Evolutionary conservation across 441 rosid genomes (phyloP), one percentile per base, ranked within the genome.

Genomic region (Breynia disticha): DNA sequence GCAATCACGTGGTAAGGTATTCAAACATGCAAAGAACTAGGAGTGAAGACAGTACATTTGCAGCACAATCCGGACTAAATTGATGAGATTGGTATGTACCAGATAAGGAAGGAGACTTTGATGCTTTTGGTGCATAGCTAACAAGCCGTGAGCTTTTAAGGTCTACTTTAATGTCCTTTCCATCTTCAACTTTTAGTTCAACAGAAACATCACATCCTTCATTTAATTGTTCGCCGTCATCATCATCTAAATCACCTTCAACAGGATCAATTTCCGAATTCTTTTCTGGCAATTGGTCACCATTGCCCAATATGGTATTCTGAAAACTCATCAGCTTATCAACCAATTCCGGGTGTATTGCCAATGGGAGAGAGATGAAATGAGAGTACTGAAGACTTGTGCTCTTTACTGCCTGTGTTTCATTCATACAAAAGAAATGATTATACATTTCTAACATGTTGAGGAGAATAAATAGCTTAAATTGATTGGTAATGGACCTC

Each of bases 291-390:
- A 35, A 54, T 57, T 63, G 45, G 68, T 53, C 61, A 32, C 53
- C 41, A 22, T 16, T 75, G 55, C 73, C 84, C 62, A 91, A 70
- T 56, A 88, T 71, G 57, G 75, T 59, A 53, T 82, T 82, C 78
- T 84, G 95, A 71, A 91, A 86, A 53, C 63, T 65, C 69, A 79
- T 50, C 41, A 91, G 91, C 78, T 82, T 88, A 38, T 68, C 83
- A 55, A 86, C 87, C 78, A 91, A 66, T 71, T 67, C 85, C 7
- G 87, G 81, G 58, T 91, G 75, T 77, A 81, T 65, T 35, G 95
- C 98, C 74, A 88, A 52, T 55, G 97, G 98, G 67, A 91, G 95
- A 44, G 95, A 88, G 54, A 88, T 67, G 48, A 91, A 88, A 72
- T 91, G 97, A 13, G 98, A 88, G 65, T 88, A 91, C 16, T 86